Base-by-base conservation (phyloP, 257 asterid genomes). In the Plantago elongata region DNA sequence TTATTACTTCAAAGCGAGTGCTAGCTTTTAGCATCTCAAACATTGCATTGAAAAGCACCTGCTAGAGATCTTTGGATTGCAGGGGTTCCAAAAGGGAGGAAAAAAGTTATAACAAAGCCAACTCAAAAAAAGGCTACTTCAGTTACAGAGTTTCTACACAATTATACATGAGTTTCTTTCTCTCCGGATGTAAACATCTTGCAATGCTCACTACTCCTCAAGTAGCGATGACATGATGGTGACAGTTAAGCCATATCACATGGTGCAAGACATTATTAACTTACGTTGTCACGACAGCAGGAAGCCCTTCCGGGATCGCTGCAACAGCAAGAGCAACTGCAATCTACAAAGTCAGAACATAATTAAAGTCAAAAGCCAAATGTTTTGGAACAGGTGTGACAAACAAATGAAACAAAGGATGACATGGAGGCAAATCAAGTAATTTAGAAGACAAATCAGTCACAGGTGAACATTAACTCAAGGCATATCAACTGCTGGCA, bases 291-390 rank as follows among this genome's bases (percentile, higher is more conserved):
- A 93, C 99, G 68, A 93, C 99, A 68, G 99, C 99, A 73, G 99
- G 99, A 73, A 93, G 96, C 46, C 99, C 99, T 80, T 93, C 99
- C 59, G 99, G 99, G 68, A 93, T 93, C 73, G 99, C 99, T 58
- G 99, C 99, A 76, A 93, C 99, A 27, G 99, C 99, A 68, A 93
- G 95, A 64, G 99, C 99, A 82, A 93, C 99, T 60, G 99, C 99
- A 80, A 93, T 89, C 99, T 92, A 70, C 70, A 63, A 74, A 75
- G 52, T 63, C 57, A 75, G 56, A 48, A 71, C 29, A 72, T 37
- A 62, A 63, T 57, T 45, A 71, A 51, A 37, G 42, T 64, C 9
- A 38, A 63, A 60, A 60, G 59, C 64, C 65, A 69, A 54, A 22
- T 54, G 29, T 45, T 45, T 38, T 11, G 46, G 42, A 67, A 64